Percentiles rank a stretch among this genome's conserved stretches.
Evolutionary conservation across 179 eudicot genomes (phyloP).

Genomic region (Carnegiea gigantea): DNA sequence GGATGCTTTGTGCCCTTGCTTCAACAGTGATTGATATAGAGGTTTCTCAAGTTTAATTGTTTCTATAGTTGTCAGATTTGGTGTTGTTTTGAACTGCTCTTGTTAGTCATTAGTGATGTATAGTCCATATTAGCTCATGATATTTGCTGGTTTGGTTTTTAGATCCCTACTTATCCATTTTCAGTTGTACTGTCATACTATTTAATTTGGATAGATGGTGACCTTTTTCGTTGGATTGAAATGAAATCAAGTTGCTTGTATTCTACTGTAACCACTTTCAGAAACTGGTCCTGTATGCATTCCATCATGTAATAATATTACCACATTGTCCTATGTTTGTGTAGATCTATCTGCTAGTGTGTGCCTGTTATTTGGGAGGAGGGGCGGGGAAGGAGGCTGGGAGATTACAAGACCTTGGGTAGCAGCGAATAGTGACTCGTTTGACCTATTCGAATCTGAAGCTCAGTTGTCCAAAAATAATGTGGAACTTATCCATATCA

Average conservation of each 20-base stretch:
- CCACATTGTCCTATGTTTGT: background rate
- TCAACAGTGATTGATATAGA: background rate
- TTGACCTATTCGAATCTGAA: background rate
- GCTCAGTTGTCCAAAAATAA: background rate
- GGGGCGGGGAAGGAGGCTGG: too few relatives aligned
- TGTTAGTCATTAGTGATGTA: background rate
- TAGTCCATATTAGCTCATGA: background rate
- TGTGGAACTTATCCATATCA: too few relatives aligned
- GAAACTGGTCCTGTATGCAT: background rate
- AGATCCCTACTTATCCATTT: constrained; percentile 5
- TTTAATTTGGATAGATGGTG: background rate
- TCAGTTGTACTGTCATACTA: background rate
- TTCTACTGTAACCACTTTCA: background rate
- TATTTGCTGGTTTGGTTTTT: background rate
- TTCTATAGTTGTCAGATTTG: background rate
- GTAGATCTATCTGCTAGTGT: background rate
- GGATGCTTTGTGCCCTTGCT: background rate
- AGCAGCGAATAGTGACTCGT: too few relatives aligned
- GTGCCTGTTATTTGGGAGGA: background rate
- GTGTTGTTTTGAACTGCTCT: background rate
- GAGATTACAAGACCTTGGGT: too few relatives aligned
- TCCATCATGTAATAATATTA: background rate
- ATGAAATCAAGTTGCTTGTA: background rate
- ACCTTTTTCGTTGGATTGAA: background rate
- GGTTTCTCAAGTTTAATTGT: background rate